Percentiles rank a stretch among this genome's conserved stretches.
These are phyloP conservation scores for Lachnum nothofagi DNA, from an alignment of 2,329 filamentous ascomycete genomes.

Conservation along the genomic window DNA sequence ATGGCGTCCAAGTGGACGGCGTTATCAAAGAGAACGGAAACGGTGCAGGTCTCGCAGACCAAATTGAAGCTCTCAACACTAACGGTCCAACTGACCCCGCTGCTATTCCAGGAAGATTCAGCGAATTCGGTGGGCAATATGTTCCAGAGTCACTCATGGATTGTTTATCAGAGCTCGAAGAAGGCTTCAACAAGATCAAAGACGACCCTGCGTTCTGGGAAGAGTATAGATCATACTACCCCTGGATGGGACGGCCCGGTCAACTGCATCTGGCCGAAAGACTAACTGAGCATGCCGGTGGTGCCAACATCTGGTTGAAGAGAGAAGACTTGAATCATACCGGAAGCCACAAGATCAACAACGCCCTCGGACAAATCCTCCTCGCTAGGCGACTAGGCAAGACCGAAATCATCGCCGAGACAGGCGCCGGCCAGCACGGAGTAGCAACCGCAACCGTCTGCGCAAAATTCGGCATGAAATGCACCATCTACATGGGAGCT, in stretches of 20 bases:
- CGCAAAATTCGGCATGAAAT: conserved; percentile 97
- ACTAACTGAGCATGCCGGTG: conserved; percentile 81
- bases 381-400: conserved; percentile 83
- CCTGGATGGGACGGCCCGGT: conserved; percentile 93
- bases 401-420: conserved; percentile 96
- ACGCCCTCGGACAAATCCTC: conserved; percentile 88
- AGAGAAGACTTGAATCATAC: conserved; percentile 97
- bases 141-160: conserved; percentile 98
- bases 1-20: conserved; percentile 60
- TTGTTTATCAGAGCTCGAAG: conserved; percentile 83
- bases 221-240: conserved; percentile 91
- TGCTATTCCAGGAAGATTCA: conserved; percentile 79
- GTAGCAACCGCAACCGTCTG: conserved; percentile 96
- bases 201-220: conserved; percentile 93
- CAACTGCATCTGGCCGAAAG: conserved; percentile 85
- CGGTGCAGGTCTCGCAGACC: conserved; percentile 42
- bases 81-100: conserved; percentile 40
- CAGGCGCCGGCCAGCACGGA: conserved; percentile 94
- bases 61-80: conserved; percentile 63
- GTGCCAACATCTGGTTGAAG: conserved; percentile 96
- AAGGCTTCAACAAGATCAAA: conserved; percentile 80
- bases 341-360: conserved; percentile 99
- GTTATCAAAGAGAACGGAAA: conserved; percentile 47
- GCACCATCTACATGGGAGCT: conserved; percentile 96
- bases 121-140: conserved; percentile 94